Conservation (phyloP, 805 yeast species). For the Lipomyces starkeyi region DNA sequence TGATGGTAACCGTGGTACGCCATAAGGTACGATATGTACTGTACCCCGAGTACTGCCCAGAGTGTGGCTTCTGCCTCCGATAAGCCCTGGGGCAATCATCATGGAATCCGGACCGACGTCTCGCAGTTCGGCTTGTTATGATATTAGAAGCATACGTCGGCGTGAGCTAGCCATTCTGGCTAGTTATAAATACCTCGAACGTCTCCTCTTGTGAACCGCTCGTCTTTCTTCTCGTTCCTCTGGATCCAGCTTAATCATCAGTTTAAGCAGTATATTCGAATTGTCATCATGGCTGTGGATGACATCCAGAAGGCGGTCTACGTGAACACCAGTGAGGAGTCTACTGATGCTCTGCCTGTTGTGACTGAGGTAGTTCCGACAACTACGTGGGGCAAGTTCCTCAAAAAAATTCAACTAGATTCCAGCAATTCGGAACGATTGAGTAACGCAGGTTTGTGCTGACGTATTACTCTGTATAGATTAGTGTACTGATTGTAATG, state of each 20-base stretch:
- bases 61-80: no score
- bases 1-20: no score
- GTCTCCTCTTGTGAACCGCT: background rate
- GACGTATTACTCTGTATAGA: slow-evolving; percentile 60
- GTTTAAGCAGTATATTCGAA: background rate
- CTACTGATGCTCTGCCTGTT: background rate
- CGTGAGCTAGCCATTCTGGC: no score
- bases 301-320: slow-evolving; percentile 1
- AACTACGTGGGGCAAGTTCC: slow-evolving; percentile 3
- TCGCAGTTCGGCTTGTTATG: no score
- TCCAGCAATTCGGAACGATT: background rate
- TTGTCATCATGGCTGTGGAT: background rate
- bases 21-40: no score
- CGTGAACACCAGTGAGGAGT: slow-evolving; percentile 1
- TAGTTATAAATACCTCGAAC: no score
- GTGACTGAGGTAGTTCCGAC: background rate
- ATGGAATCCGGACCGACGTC: no score
- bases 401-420: background rate
- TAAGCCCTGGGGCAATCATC: no score
- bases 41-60: no score
- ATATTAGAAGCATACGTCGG: no score
- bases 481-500: background rate
- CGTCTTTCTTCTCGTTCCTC: background rate
- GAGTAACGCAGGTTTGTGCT: slow-evolving; percentile 11
- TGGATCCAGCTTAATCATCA: background rate